Evolutionary conservation across 2,329 filamentous ascomycete genomes (phyloP).

Genomic region (Talaromyces funiculosus): DNA sequence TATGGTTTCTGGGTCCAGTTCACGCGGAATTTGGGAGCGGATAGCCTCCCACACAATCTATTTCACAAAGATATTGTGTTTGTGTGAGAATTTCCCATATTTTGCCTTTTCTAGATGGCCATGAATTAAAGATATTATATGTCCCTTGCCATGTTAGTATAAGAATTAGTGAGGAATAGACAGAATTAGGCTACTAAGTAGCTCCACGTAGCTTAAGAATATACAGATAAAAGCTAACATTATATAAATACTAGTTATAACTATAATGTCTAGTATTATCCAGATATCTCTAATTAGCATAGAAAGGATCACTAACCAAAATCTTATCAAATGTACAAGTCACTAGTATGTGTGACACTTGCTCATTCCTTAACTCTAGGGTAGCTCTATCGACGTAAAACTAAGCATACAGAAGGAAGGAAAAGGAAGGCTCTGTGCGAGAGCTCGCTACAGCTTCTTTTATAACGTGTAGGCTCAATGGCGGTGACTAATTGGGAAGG

Average conservation of each 20-base stretch:
- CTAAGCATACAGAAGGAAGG: too few species aligned
- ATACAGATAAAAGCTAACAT: not conserved
- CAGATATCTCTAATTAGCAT: not conserved
- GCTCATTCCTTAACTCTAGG: too few species aligned
- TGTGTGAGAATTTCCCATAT: not conserved
- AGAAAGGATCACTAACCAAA: not conserved
- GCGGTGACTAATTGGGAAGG: too few species aligned
- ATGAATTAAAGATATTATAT: not conserved
- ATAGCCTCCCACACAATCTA: not conserved
- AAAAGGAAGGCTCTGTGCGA: not conserved
- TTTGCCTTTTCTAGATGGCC: not conserved
- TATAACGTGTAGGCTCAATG: too few species aligned
- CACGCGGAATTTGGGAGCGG: not conserved
- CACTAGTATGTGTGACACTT: not conserved
- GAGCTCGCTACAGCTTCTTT: not conserved
- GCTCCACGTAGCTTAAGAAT: not conserved
- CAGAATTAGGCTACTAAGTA: not conserved
- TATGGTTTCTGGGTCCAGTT: not conserved
- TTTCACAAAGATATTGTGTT: not conserved
- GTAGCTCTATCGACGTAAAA: too few species aligned
- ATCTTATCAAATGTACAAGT: not conserved
- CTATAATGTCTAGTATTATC: not conserved
- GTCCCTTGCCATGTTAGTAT: not conserved
- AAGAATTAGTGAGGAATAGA: not conserved
- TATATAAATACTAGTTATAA: not conserved